These are phyloP conservation scores for Tetracladium marchalianum DNA, from an alignment of 495 filamentous ascomycete genomes.

Conservation along the genomic window DNA sequence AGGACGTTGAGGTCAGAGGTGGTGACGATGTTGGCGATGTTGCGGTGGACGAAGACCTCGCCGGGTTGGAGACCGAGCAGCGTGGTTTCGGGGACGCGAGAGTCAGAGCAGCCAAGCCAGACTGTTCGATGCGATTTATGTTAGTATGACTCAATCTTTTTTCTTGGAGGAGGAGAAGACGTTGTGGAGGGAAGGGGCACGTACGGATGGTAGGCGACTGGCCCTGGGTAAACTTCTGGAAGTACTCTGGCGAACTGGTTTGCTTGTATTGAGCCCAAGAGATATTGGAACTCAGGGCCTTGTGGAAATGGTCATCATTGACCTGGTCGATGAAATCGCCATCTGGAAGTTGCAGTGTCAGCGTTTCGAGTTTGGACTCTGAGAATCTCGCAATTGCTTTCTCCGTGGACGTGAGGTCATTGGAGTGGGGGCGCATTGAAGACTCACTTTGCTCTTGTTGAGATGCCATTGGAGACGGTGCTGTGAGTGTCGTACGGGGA, in stretches of 20 bases:
- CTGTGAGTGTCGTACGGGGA: too few relatives aligned
- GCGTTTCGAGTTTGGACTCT: too few relatives aligned
- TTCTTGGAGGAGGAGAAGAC: slow-evolving; percentile 4
- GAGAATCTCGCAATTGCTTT: too few relatives aligned
- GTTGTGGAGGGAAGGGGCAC: slow-evolving; percentile 22
- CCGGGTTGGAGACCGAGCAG: slow-evolving; percentile 72
- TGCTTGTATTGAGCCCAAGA: slow-evolving; percentile 59
- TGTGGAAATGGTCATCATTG: slow-evolving; percentile 33
- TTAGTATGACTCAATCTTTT: slow-evolving; percentile 1
- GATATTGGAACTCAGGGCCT: slow-evolving; percentile 54
- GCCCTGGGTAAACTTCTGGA: slow-evolving; percentile 55
- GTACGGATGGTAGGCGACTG: slow-evolving; percentile 64
- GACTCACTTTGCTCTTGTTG: too few relatives aligned
- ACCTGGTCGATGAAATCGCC: too few relatives aligned
- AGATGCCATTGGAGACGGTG: too few relatives aligned
- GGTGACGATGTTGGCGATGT: slow-evolving; percentile 84
- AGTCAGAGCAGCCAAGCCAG: slow-evolving; percentile 91
- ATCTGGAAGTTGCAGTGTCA: too few relatives aligned
- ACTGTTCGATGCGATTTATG: slow-evolving; percentile 29
- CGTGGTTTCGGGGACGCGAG: slow-evolving; percentile 79
- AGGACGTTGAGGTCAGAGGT: slow-evolving; percentile 65
- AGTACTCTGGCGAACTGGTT: slow-evolving; percentile 59
- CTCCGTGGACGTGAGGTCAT: too few relatives aligned
- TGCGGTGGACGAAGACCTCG: slow-evolving; percentile 89
- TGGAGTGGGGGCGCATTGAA: too few relatives aligned